Base-by-base conservation (phyloP, 2,329 filamentous ascomycete species). In the Botrytis sinoallii region DNA sequence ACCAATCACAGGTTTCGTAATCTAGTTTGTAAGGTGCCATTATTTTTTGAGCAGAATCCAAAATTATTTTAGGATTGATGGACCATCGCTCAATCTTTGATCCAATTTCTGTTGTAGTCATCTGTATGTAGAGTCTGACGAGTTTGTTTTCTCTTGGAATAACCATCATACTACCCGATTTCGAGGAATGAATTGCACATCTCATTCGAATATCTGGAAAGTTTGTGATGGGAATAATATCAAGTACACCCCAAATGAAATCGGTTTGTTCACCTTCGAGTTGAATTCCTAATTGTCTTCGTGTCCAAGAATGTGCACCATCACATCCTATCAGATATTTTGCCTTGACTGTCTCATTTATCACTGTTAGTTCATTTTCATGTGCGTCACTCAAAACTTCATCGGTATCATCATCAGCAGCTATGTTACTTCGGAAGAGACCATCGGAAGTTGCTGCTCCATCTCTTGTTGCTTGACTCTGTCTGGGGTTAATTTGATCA, bases 251-350 rank as follows among this genome's bases (percentile, higher is more conserved):
- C 76, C 87, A 89, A 72, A 90, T 85, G 1, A 85, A 85, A 77
- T 90, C 88, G 42, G 83, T 86, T 73, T 84, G 86, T 77, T 90
- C 88, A 42, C 88, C 90, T 0, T 90, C 76, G 87, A 92, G 89
- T 44, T 84, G 71, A 65, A 85, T 86, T 2, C 87, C 86, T 4
- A 89, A 81, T 0, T 85, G 84, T 69, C 83, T 84, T 22, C 88
- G 84, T 6, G 88, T 83, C 22, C 82, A 82, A 63, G 85, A 88
- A 77, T 89, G 87, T 0, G 88, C 87, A 16, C 85, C 85, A 74
- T 87, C 85, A 73, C 88, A 90, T 0, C 91, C 91, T 8, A 93
- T 84, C 60, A 93, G 83, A 76, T 92, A 93, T 79, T 91, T 91
- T 16, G 88, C 85, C 57, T 83, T 85, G 1, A 91, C 82, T 0